These are phyloP conservation scores for Astrothelium subdiscretum DNA, from an alignment of 495 filamentous ascomycete species.

Conservation along the genomic window DNA sequence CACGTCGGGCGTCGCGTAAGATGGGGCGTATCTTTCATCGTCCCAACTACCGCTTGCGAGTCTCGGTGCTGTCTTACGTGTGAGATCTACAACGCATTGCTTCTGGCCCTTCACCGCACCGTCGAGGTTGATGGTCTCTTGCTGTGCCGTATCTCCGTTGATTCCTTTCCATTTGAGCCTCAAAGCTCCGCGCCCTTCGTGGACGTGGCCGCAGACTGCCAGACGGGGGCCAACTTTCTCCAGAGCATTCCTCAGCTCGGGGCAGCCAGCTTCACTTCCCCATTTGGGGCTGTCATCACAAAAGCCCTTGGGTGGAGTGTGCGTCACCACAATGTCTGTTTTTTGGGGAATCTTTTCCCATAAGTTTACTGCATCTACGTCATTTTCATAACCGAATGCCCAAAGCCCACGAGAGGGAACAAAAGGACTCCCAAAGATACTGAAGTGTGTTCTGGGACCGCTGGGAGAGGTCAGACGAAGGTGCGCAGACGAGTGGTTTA, in stretches of 20 bases:
- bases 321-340: slow-evolving; percentile 27
- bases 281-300: slow-evolving; percentile 16
- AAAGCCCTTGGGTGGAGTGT: slow-evolving; percentile 26
- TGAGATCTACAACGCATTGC: slow-evolving; percentile 46
- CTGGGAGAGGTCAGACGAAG: slow-evolving; percentile 44
- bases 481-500: slow-evolving; percentile 49
- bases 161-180: slow-evolving; percentile 40
- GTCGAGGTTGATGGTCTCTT: slow-evolving; percentile 25
- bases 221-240: slow-evolving; percentile 24
- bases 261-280: slow-evolving; percentile 22
- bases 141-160: not conserved
- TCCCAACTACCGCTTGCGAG: slow-evolving; percentile 32
- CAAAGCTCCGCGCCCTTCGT: slow-evolving; percentile 35
- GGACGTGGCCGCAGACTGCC: slow-evolving; percentile 28
- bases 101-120: slow-evolving; percentile 42
- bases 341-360: slow-evolving; percentile 31
- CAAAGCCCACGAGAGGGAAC: slow-evolving; percentile 46
- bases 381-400: slow-evolving; percentile 56
- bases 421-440: slow-evolving; percentile 66
- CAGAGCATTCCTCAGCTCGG: slow-evolving; percentile 15
- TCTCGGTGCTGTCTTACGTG: slow-evolving; percentile 26
- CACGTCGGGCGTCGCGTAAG: not conserved
- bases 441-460: slow-evolving; percentile 57
- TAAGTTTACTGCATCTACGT: slow-evolving; percentile 35
- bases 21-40: not conserved